Conservation (phyloP, 257 asterid species). For the Solanum pinnatisectum region DNA sequence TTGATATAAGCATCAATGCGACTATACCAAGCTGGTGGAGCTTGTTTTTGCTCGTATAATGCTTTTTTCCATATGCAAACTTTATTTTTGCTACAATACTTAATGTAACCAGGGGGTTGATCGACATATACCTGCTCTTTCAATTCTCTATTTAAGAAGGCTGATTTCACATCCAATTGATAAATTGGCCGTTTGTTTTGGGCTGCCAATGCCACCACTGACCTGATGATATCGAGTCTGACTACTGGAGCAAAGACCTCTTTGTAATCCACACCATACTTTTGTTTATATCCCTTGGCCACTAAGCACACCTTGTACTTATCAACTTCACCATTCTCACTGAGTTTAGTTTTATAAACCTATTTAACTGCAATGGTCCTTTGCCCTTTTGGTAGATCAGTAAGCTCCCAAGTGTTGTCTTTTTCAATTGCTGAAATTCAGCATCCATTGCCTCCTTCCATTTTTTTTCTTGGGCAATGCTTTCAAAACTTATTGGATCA, state of each 20-base stretch:
- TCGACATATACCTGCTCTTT: no score
- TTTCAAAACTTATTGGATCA: neutral
- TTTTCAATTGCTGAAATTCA: neutral
- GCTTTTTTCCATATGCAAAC: neutral
- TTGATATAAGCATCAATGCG: no score
- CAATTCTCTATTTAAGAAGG: no score
- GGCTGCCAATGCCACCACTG: no score
- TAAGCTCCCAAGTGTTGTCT: neutral
- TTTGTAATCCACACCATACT: neutral
- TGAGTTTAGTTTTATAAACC: neutral
- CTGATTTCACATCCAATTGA: no score
- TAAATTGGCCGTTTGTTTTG: no score
- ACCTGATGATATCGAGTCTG: neutral
- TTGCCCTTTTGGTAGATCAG: neutral
- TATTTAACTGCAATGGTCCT: no score
- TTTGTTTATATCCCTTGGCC: neutral
- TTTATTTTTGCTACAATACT: no score
- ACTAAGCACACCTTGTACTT: neutral
- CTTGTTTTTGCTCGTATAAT: no score
- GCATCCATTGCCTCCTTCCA: neutral
- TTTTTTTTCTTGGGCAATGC: neutral
- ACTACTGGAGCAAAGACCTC: neutral
- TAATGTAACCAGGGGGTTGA: neutral
- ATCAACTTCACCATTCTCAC: neutral
- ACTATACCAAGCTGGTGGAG: no score